Evolutionary conservation across 2,329 filamentous ascomycete genomes (phyloP).

Genomic region (Trichophyton verrucosum): DNA sequence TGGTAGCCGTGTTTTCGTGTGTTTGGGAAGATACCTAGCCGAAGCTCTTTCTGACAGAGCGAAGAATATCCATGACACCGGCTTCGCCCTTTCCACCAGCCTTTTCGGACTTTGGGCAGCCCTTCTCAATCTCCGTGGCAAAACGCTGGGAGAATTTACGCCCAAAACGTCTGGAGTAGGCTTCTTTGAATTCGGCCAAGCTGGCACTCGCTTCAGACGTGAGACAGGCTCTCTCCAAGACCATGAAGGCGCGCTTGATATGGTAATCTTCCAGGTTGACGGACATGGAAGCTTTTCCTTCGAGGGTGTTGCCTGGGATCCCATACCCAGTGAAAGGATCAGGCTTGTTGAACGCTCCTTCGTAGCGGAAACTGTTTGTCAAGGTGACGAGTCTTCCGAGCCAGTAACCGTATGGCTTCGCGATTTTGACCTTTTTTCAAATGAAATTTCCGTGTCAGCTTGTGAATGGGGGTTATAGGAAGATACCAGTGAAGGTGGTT

Average conservation of each 20-base stretch:
- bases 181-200: slow-evolving; percentile 20
- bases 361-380: slow-evolving; percentile 22
- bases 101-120: not conserved
- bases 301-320: slow-evolving; percentile 1
- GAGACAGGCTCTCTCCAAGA: slow-evolving; percentile 23
- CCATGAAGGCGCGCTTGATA: slow-evolving; percentile 23
- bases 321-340: slow-evolving; percentile 19
- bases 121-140: slow-evolving; percentile 1
- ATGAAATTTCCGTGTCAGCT: not conserved
- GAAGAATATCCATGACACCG: slow-evolving; percentile 9
- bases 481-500: not conserved
- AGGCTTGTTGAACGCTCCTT: slow-evolving; percentile 22
- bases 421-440: slow-evolving; percentile 15
- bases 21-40: not conserved
- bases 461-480: not conserved
- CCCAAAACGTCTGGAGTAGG: slow-evolving; percentile 17
- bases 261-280: slow-evolving; percentile 18
- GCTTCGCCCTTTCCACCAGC: slow-evolving; percentile 6
- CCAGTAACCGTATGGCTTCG: slow-evolving; percentile 22
- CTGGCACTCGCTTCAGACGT: slow-evolving; percentile 26
- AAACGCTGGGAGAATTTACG: slow-evolving; percentile 15
- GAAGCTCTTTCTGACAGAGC: slow-evolving; percentile 11
- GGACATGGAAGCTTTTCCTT: slow-evolving; percentile 8
- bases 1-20: not conserved
- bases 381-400: slow-evolving; percentile 23